phyloP scores from a whole-genome alignment of 495 filamentous ascomycete species.

The Trichocladium uniseriatum region DNA sequence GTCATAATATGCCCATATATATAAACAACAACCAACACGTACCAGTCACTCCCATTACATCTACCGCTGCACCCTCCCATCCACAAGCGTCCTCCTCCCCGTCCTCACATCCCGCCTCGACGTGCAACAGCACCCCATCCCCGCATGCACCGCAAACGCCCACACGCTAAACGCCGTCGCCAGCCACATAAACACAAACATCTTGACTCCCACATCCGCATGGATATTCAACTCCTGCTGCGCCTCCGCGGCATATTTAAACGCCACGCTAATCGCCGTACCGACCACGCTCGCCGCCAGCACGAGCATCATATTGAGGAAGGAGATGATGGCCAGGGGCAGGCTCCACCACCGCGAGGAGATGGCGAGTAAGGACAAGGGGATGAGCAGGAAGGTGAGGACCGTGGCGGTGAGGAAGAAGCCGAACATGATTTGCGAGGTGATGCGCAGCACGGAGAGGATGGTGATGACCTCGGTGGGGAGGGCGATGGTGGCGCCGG shows the following conservation, averaged over 20 bases:
- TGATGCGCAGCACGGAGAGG: slow-evolving; percentile 62
- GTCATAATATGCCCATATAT: too few relatives aligned
- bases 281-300: slow-evolving; percentile 63
- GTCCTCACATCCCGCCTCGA: slow-evolving; percentile 49
- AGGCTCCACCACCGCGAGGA: slow-evolving; percentile 41
- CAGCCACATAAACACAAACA: slow-evolving; percentile 90
- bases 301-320: slow-evolving; percentile 57
- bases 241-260: slow-evolving; percentile 59
- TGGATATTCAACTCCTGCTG: slow-evolving; percentile 62
- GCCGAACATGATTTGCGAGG: slow-evolving; percentile 85
- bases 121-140: slow-evolving; percentile 65
- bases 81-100: slow-evolving; percentile 27
- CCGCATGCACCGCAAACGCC: slow-evolving; percentile 61
- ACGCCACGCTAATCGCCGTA: slow-evolving; percentile 71
- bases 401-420: slow-evolving; percentile 65
- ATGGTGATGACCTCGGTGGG: slow-evolving; percentile 62
- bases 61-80: slow-evolving; percentile 4
- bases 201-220: slow-evolving; percentile 57
- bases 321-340: slow-evolving; percentile 47
- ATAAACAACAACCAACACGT: not conserved
- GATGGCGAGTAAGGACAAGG: slow-evolving; percentile 32
- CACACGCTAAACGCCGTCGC: slow-evolving; percentile 55
- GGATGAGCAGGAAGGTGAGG: slow-evolving; percentile 53
- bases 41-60: not conserved
- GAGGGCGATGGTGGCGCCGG: slow-evolving; percentile 76